Evolutionary conservation across 768 basidiomycete genomes (phyloP).

Genomic region (Lactarius indigo): DNA sequence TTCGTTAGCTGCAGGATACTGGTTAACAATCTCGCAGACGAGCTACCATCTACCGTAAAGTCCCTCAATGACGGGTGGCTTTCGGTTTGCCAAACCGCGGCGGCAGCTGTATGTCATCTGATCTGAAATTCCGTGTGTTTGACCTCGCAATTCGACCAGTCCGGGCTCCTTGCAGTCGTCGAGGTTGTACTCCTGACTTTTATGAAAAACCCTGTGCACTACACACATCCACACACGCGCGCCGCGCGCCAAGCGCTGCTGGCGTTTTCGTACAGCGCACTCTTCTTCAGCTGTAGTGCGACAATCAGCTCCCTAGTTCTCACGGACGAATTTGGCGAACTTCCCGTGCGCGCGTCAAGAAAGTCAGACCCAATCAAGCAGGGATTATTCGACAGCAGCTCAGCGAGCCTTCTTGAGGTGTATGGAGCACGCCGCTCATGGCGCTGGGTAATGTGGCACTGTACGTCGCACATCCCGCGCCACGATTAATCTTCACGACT

Average conservation of each 20-base stretch:
- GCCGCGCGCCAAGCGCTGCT: conserved; percentile 6
- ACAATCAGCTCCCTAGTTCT: conserved; percentile 18
- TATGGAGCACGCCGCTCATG: conserved; percentile 18
- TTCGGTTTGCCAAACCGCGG: conserved; percentile 3
- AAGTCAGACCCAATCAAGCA: conserved; percentile 10
- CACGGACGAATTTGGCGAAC: conserved; percentile 15
- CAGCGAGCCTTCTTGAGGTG: conserved; percentile 15
- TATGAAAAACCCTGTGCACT: conserved; percentile 5
- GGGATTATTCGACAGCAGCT: conserved; percentile 15
- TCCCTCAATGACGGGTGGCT: conserved; percentile 15
- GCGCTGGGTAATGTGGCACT: conserved; percentile 21
- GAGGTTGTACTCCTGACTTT: conserved; percentile 12
- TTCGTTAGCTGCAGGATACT: background rate
- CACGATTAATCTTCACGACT: background rate
- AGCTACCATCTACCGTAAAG: conserved; percentile 7
- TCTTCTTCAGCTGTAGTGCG: conserved; percentile 18
- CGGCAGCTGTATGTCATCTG: background rate
- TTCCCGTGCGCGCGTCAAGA: conserved; percentile 14
- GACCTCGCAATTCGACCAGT: background rate
- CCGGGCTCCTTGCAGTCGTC: conserved; percentile 16
- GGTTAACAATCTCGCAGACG: background rate
- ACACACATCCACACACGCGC: background rate
- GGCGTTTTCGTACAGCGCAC: conserved; percentile 16
- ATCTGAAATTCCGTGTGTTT: background rate
- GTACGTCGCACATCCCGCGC: background rate